Evolutionary conservation across 371 early-diverging fungal species (phyloP).

Genomic region (Encephalitozoon intestinalis): DNA sequence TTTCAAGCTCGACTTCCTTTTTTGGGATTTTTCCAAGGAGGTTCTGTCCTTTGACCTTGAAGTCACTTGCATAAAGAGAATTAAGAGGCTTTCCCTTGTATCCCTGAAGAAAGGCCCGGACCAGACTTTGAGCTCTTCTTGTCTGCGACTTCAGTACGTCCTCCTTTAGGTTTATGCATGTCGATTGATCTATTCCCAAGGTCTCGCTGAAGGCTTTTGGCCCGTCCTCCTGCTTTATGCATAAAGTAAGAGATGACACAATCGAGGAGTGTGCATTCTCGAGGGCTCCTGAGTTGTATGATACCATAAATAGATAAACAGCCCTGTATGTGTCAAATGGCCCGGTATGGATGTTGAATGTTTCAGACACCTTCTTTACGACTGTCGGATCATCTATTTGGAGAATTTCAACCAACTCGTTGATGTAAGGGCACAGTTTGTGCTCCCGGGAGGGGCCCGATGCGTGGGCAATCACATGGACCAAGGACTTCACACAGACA

Average conservation of each 20-base stretch:
- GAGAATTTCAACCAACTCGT: constrained; percentile 37
- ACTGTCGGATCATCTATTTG: constrained; percentile 38
- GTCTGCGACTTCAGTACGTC: constrained; percentile 27
- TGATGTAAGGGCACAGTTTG: background rate
- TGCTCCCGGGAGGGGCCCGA: background rate
- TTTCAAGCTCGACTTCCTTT: constrained; percentile 19
- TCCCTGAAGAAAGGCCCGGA: constrained; percentile 29
- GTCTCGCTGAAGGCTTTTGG: constrained; percentile 30
- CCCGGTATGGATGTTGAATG: constrained; percentile 10
- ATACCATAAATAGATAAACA: constrained; percentile 26
- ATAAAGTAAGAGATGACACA: constrained; percentile 25
- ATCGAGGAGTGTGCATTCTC: constrained; percentile 29
- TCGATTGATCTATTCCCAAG: constrained; percentile 19
- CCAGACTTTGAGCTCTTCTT: constrained; percentile 30
- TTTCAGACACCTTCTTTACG: constrained; percentile 30
- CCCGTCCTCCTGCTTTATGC: constrained; percentile 34
- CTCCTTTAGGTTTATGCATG: constrained; percentile 10
- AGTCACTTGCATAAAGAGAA: constrained; percentile 29
- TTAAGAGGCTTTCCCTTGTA: constrained; percentile 45
- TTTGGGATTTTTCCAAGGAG: constrained; percentile 13
- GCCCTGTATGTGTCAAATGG: constrained; percentile 37
- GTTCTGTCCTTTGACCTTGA: constrained; percentile 44
- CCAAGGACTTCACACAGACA: constrained; percentile 20
- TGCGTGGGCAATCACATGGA: constrained; percentile 15
- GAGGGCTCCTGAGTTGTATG: constrained; percentile 39